Evolutionary conservation across 139 green algal species (phyloP), one percentile per base, ranked within the genome.

Genomic region (Picochlorum sp.): DNA sequence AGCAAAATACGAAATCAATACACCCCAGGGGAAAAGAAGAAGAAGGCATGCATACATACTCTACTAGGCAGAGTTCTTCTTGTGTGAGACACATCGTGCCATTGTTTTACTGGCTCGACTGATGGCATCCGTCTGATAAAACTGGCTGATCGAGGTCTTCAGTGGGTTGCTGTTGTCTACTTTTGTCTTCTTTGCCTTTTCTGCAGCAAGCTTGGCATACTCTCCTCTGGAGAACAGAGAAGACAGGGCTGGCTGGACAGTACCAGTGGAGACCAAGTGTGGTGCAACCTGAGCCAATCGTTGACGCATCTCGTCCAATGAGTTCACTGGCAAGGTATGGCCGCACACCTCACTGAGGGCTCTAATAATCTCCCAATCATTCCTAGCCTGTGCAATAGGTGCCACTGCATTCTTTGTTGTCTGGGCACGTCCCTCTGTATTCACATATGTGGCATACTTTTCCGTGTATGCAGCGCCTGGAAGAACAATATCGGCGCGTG

Each of bases 101-200:
- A 99, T 99, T 49, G 82, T 91, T n/a, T 80, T 70, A n/a, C 70
- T 89, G 14, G 87, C 83, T 16, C 94, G 75, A 44, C 71, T 87
- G 68, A 99, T 93, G 58, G 80, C 82, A 68, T 99, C 94, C 0
- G 94, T 99, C 91, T 93, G 90, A 83, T 92, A 99, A 63, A 96
- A 98, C 26, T 98, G 90, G 16, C 75, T 30, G 5, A 98, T 82
- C 49, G 69, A 66, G 21, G 66, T 87, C 59, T 52, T 51, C 57
- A 98, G 81, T 45, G 56, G 26, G 6, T 83, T 57, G 41, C 66
- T 67, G 3, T 54, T 51, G 44, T 26, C 20, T 11, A 54, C 54
- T 14, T 31, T 23, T 3, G 30, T 67, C 55, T 69, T 63, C n/a
- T 65, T 67, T 15, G 61, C 66, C 18, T 47, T 34, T 45, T 68